Conservation (phyloP, 805 yeast genomes). For the Candida arabinofermentans region DNA sequence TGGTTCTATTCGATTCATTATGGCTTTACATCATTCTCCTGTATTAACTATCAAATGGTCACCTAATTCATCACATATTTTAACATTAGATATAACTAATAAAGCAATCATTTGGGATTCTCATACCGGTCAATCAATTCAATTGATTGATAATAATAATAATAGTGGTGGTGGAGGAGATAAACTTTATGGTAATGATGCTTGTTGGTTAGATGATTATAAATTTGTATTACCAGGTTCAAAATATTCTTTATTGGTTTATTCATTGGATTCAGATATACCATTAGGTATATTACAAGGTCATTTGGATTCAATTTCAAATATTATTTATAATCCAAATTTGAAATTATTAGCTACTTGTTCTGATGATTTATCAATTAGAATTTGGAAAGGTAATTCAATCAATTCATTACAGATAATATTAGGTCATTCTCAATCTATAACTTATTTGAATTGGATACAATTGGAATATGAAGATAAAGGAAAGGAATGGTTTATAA, state of each 20-base stretch:
- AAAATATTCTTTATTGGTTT: slow-evolving; percentile 51
- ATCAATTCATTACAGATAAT: slow-evolving; percentile 46
- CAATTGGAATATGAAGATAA: slow-evolving; percentile 23
- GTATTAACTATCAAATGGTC: slow-evolving; percentile 62
- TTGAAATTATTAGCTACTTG: slow-evolving; percentile 63
- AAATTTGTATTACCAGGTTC: slow-evolving; percentile 71
- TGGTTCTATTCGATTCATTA: slow-evolving; percentile 58
- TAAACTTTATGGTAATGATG: slow-evolving; percentile 43
- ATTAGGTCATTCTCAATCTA: slow-evolving; percentile 54
- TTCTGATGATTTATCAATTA: slow-evolving; percentile 70
- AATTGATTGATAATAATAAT: slow-evolving; percentile 36
- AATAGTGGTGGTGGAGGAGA: too few species aligned
- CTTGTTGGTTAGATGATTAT: slow-evolving; percentile 68
- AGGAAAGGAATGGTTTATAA: slow-evolving; percentile 31
- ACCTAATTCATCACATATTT: slow-evolving; percentile 43
- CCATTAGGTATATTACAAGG: slow-evolving; percentile 58
- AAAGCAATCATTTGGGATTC: slow-evolving; percentile 66
- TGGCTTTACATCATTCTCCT: slow-evolving; percentile 51
- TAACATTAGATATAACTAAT: slow-evolving; percentile 57
- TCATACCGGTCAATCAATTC: slow-evolving; percentile 44
- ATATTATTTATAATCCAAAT: slow-evolving; percentile 47
- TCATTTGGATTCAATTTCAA: slow-evolving; percentile 57
- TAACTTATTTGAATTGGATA: slow-evolving; percentile 56
- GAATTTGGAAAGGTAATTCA: slow-evolving; percentile 71
- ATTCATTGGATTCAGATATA: slow-evolving; percentile 41